A percentile compares a stretch with the other conserved stretches of the same genome.
These are phyloP conservation scores for Metarhizium rileyi DNA, from an alignment of 2,329 filamentous ascomycete genomes.

Conservation along the genomic window DNA sequence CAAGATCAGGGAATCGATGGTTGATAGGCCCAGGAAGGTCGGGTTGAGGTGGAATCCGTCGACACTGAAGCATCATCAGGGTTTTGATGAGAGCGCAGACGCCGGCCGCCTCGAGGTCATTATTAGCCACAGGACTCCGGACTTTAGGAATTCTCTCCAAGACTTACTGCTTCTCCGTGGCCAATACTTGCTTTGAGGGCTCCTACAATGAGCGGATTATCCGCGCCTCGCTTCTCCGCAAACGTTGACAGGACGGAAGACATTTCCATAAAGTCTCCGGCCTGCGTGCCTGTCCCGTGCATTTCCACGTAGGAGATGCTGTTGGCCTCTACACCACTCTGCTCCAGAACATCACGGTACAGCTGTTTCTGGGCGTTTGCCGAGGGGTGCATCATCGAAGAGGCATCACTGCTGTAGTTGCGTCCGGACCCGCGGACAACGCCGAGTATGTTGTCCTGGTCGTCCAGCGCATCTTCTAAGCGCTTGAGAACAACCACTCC, in stretches of 20 bases:
- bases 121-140: neutral
- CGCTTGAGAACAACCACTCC: constrained; percentile 69
- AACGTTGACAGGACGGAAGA: constrained; percentile 50
- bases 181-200: constrained; percentile 54
- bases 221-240: constrained; percentile 6
- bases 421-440: constrained; percentile 66
- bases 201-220: constrained; percentile 1
- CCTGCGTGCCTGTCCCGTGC: constrained; percentile 82
- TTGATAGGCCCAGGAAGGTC: constrained; percentile 16
- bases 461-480: constrained; percentile 62
- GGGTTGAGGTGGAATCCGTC: constrained; percentile 15
- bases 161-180: constrained; percentile 37
- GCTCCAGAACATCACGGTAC: constrained; percentile 59
- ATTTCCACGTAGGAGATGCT: constrained; percentile 79
- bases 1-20: constrained; percentile 15
- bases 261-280: constrained; percentile 72
- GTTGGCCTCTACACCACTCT: constrained; percentile 62
- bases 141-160: neutral
- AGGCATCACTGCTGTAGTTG: constrained; percentile 71
- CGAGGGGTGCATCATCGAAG: constrained; percentile 75
- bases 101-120: constrained; percentile 13
- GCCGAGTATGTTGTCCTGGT: constrained; percentile 65
- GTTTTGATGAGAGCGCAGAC: constrained; percentile 21
- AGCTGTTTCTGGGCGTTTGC: constrained; percentile 62
- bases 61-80: constrained; percentile 20